Conservation (phyloP, 169 alveolate genomes). For the Cystoisospora suis region DNA sequence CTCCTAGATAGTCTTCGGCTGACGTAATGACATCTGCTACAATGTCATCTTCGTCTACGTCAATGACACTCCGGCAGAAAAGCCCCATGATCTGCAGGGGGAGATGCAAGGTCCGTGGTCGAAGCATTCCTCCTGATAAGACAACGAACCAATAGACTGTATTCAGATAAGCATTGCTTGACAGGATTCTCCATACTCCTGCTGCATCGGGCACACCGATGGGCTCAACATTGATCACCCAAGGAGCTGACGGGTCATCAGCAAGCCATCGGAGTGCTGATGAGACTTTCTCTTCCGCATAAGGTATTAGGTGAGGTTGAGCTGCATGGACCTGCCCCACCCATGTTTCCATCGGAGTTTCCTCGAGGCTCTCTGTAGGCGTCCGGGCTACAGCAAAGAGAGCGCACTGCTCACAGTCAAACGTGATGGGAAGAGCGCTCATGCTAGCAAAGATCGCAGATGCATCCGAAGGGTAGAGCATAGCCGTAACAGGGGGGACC, state of each 20-base stretch:
- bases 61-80: constrained; percentile 38
- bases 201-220: constrained; percentile 31
- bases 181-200: constrained; percentile 63
- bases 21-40: constrained; percentile 52
- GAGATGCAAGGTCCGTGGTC: constrained; percentile 54
- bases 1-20: constrained; percentile 39
- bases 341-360: constrained; percentile 65
- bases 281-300: constrained; percentile 40
- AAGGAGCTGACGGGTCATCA: constrained; percentile 62
- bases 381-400: constrained; percentile 39
- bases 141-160: constrained; percentile 48
- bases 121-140: constrained; percentile 61
- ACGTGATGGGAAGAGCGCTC: constrained; percentile 1
- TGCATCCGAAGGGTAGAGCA: constrained; percentile 59
- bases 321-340: constrained; percentile 58
- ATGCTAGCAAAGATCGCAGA: constrained; percentile 36
- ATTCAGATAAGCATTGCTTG: constrained; percentile 63
- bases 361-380: constrained; percentile 5
- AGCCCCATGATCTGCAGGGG: constrained; percentile 43
- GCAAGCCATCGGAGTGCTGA: constrained; percentile 30
- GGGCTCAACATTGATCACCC: constrained; percentile 54
- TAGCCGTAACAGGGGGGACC: neutral
- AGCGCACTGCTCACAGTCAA: constrained; percentile 45
- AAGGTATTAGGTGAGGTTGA: constrained; percentile 50
- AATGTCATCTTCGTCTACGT: constrained; percentile 35